Evolutionary conservation across 2,329 filamentous ascomycete genomes (phyloP), one percentile per base, ranked within the genome.

Genomic region (Neofusicoccum parvum): DNA sequence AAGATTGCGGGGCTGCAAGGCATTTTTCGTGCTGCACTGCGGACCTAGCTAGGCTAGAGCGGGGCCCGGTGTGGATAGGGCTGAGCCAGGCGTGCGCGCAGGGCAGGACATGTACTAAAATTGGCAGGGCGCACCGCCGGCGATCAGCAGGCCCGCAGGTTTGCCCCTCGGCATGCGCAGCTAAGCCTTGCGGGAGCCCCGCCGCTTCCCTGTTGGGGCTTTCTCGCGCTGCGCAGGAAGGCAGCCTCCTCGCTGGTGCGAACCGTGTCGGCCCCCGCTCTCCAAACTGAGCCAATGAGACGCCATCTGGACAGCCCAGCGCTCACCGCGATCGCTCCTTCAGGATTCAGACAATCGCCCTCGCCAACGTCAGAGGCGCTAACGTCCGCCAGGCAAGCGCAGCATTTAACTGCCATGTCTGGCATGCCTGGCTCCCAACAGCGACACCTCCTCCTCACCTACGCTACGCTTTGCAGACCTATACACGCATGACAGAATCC

Each of bases 181-280:
- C 56, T 60, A 46, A 60, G 56, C 56, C 56, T 60, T 60, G 56
- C 56, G n/a, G 43, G 12, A 43, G 14, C 23, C 15, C 14, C 9
- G 23, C 34, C 17, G 17, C 9, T 3, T 58, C 36, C 27, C 27
- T 7, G 27, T 32, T 5, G 27, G 27, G 27, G 27, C 27, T 7
- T 32, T 5, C 27, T 7, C 1, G 27, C 27, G 5, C 27, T 32
- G 27, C 27, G 27, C 27, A 32, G 27, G 27, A 32, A 32, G 27
- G 27, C 5, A 32, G 27, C 27, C 45, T 49, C 20, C 17, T 49
- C 17, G n/a, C 45, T 50, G 5, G 48, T 50, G 48, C 53, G 23
- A 32, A 10, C 37, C 2, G 37, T 43, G 27, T 43, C 37, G 17
- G 53, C 37, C 53, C 15, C 39, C 54, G 32, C 37, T n/a, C 15